Evolutionary conservation across 176 grass and related monocot genomes (phyloP).

Genomic region (Ananas comosus): DNA sequence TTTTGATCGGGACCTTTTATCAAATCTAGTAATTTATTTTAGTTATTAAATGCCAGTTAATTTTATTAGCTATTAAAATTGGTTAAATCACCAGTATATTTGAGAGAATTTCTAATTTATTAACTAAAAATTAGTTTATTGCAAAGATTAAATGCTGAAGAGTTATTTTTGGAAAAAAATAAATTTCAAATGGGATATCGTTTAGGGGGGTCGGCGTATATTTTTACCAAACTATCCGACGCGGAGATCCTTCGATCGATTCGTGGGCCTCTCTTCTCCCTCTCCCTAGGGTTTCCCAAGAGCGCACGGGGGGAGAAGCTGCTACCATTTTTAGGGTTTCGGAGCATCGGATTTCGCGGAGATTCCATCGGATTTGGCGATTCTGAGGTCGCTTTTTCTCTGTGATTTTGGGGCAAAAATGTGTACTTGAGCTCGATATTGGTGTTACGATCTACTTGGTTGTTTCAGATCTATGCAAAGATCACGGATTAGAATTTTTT

Average conservation of each 20-base stretch:
- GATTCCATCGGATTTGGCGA: not conserved
- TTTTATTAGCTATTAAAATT: no score
- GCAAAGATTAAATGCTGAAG: no score
- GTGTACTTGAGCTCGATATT: not conserved
- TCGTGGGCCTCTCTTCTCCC: not conserved
- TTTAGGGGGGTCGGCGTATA: no score
- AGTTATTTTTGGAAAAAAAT: no score
- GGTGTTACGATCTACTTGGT: not conserved
- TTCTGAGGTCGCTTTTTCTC: not conserved
- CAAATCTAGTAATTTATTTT: no score
- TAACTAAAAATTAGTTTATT: not conserved
- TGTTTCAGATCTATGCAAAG: not conserved
- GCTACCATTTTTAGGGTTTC: not conserved
- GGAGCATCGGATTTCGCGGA: not conserved
- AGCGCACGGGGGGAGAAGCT: not conserved
- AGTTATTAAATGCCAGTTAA: no score
- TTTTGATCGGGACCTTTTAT: no score
- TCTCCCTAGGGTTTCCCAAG: not conserved
- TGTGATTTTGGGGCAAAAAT: not conserved
- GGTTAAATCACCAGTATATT: no score
- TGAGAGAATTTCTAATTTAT: not conserved
- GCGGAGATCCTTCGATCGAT: constrained; percentile 3
- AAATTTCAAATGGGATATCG: no score
- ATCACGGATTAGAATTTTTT: not conserved
- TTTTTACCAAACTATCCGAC: no score